Conservation (phyloP, 2,329 filamentous ascomycete genomes). For the Ceratocystis colombiana region DNA sequence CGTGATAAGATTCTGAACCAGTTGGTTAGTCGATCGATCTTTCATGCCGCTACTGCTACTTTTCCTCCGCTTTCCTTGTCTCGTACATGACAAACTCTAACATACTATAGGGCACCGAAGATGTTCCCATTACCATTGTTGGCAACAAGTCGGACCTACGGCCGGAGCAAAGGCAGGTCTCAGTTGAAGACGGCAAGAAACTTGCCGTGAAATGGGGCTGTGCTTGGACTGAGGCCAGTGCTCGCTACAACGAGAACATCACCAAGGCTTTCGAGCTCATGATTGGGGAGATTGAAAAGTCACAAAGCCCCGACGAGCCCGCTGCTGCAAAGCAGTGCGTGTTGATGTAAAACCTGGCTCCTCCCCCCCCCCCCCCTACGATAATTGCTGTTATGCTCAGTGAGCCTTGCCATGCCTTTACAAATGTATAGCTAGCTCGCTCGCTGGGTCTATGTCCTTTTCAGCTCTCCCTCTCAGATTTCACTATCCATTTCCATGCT, state of each 20-base stretch:
- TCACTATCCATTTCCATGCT: background rate
- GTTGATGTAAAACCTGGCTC: conserved; percentile 57
- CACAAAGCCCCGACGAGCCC: conserved; percentile 78
- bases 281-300: conserved; percentile 90
- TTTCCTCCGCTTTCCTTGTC: background rate
- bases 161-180: conserved; percentile 86
- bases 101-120: conserved; percentile 66
- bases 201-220: conserved; percentile 80
- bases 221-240: conserved; percentile 89
- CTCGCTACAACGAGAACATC: conserved; percentile 90
- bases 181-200: conserved; percentile 71
- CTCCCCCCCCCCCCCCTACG: no score
- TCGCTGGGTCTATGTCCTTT: no score
- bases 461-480: background rate
- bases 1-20: conserved; percentile 96
- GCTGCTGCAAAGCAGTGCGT: conserved; percentile 69
- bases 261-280: conserved; percentile 85
- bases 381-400: no score
- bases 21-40: conserved; percentile 50
- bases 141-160: conserved; percentile 95
- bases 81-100: background rate
- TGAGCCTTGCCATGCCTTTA: no score
- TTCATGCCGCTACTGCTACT: background rate
- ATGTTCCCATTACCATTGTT: conserved; percentile 86
- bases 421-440: no score